Conservation (phyloP, 1,284 basidiomycete species). For the Amylostereum chailletii region DNA sequence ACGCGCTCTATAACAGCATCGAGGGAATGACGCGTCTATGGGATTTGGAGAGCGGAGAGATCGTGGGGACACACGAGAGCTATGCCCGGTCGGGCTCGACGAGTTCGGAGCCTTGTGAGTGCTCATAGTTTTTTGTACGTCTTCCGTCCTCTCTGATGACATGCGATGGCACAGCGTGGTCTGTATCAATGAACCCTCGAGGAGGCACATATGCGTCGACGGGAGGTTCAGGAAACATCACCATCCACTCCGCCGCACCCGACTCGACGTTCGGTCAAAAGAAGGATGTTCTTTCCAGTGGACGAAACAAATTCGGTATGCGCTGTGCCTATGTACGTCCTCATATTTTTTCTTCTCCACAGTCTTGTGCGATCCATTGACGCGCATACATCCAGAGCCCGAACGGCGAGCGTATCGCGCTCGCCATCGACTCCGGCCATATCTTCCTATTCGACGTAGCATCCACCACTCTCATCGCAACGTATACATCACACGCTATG, state of each 20-base stretch:
- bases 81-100: conserved; percentile 46
- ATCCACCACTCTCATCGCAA: conserved; percentile 50
- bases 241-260: conserved; percentile 52
- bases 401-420: conserved; percentile 70
- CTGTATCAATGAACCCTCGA: conserved; percentile 69
- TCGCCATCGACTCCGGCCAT: conserved; percentile 75
- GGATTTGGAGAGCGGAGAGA: conserved; percentile 52
- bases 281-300: conserved; percentile 49
- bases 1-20: conserved; percentile 67
- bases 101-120: conserved; percentile 63
- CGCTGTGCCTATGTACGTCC: conserved; percentile 64
- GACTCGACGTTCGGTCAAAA: conserved; percentile 51
- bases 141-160: background rate
- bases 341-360: conserved; percentile 6
- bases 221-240: conserved; percentile 66
- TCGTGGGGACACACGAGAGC: conserved; percentile 63
- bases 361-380: conserved; percentile 4
- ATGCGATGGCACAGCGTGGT: conserved; percentile 56
- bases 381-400: conserved; percentile 51
- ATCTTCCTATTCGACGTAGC: conserved; percentile 76
- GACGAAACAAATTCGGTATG: conserved; percentile 79
- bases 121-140: conserved; percentile 6
- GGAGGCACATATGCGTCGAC: conserved; percentile 71
- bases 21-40: conserved; percentile 73
- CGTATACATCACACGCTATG: conserved; percentile 82